Conservation (phyloP, 106 monocot genomes). For the Iris macrosiphon region DNA sequence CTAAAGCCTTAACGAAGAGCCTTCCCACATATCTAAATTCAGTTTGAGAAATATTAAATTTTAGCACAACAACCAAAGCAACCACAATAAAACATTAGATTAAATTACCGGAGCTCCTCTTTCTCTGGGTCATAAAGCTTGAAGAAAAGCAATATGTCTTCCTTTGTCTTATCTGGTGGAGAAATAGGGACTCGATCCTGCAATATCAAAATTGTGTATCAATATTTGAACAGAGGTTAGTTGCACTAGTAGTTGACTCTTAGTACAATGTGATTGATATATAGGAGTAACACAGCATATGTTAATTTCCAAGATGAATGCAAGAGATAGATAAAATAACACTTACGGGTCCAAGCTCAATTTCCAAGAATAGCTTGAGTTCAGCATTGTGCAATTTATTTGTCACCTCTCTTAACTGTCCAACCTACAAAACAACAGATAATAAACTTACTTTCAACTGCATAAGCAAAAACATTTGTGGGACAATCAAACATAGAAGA, state of each 20-base stretch:
- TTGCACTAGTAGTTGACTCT: background rate
- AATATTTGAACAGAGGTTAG: background rate
- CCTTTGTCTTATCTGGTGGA: constrained; percentile 83
- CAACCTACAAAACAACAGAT: constrained; percentile 48
- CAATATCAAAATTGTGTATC: constrained; percentile 4
- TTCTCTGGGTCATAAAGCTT: constrained; percentile 98
- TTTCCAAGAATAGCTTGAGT: constrained; percentile 85
- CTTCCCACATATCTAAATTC: constrained; percentile 70
- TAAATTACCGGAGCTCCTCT: constrained; percentile 77
- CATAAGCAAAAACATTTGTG: too few relatives aligned
- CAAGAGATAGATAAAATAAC: too few relatives aligned
- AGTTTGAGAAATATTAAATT: too few relatives aligned
- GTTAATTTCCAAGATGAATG: too few relatives aligned
- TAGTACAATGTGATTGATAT: background rate
- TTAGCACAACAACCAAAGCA: too few relatives aligned
- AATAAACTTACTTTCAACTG: too few relatives aligned
- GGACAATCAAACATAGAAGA: too few relatives aligned
- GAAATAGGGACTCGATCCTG: constrained; percentile 61
- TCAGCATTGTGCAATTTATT: constrained; percentile 94
- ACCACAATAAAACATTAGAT: too few relatives aligned
- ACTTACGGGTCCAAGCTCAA: constrained; percentile 80
- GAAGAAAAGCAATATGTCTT: constrained; percentile 95
- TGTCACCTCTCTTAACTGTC: constrained; percentile 83
- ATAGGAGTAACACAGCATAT: too few relatives aligned
- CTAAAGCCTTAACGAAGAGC: constrained; percentile 84